These are phyloP conservation scores for Baorangia bicolor DNA, from an alignment of 768 basidiomycete genomes.

Conservation along the genomic window DNA sequence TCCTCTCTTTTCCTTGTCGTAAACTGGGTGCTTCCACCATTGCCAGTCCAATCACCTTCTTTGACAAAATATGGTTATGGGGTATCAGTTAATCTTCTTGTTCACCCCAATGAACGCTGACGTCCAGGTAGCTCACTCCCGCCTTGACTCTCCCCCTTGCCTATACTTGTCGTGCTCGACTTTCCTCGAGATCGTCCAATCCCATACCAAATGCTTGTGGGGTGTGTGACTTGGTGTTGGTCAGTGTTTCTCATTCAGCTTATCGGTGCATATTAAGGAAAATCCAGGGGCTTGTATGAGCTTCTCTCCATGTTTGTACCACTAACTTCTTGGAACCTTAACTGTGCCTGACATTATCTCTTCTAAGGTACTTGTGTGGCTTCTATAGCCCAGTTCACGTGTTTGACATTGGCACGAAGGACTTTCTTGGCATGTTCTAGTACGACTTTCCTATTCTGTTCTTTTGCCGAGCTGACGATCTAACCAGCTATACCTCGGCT, in stretches of 20 bases:
- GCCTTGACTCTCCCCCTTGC: conserved; percentile 60
- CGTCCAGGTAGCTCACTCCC: conserved; percentile 48
- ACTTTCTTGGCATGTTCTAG: conserved; percentile 40
- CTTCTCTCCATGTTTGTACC: conserved; percentile 45
- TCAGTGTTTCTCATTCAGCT: conserved; percentile 25
- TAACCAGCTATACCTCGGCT: conserved; percentile 31
- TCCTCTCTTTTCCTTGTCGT: conserved; percentile 61
- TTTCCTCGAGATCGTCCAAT: conserved; percentile 61
- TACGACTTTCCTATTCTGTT: conserved; percentile 7
- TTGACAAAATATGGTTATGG: conserved; percentile 65
- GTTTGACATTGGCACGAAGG: conserved; percentile 45
- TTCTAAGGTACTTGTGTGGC: conserved; percentile 43
- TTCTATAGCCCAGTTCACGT: conserved; percentile 34
- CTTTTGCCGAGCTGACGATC: conserved; percentile 5
- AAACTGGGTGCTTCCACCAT: conserved; percentile 63
- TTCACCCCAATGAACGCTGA: not conserved
- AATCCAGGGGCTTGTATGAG: conserved; percentile 56
- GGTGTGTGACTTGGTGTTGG: conserved; percentile 65
- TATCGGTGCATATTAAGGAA: conserved; percentile 10
- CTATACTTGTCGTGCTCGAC: conserved; percentile 68
- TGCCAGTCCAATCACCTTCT: conserved; percentile 39
- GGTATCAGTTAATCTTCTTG: conserved; percentile 38
- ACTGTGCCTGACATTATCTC: conserved; percentile 9
- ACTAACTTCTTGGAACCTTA: not conserved
- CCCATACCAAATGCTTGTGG: conserved; percentile 62